These are phyloP conservation scores for Lentinula detonsa DNA, from an alignment of 768 basidiomycete species.

Conservation along the genomic window DNA sequence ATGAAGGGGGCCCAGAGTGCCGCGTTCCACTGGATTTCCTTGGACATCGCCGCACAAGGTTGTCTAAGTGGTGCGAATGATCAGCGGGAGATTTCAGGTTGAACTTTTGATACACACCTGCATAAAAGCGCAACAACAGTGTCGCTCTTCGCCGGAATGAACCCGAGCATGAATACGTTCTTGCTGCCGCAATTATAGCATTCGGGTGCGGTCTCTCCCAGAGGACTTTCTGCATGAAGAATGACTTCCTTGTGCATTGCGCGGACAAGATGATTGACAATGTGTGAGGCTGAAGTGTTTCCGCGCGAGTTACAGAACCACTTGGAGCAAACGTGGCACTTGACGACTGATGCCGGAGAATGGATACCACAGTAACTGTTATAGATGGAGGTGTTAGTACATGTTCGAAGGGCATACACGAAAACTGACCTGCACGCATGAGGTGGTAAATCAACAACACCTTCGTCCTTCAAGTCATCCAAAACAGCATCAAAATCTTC, in stretches of 20 bases:
- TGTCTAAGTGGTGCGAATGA: too few species aligned
- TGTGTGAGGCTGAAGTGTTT: too few species aligned
- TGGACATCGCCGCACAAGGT: too few species aligned
- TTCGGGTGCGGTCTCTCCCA: too few species aligned
- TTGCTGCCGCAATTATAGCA: too few species aligned
- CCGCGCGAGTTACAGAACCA: too few species aligned
- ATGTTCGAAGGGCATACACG: constrained; percentile 13
- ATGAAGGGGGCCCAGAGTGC: constrained; percentile 97
- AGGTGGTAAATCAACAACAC: constrained; percentile 71
- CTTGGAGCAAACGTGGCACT: constrained; percentile 74
- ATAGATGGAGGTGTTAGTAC: not conserved
- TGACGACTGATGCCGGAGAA: constrained; percentile 94
- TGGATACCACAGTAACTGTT: constrained; percentile 96
- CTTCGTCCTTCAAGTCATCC: constrained; percentile 84
- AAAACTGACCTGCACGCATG: constrained; percentile 49
- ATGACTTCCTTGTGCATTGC: too few species aligned
- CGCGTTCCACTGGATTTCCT: constrained; percentile 89
- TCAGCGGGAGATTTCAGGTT: constrained; percentile 21
- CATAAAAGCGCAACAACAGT: constrained; percentile 98
- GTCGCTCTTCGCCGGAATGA: constrained; percentile 98
- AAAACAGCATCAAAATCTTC: constrained; percentile 89
- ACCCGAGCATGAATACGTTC: constrained; percentile 99
- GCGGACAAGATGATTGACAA: too few species aligned
- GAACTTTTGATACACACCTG: constrained; percentile 50
- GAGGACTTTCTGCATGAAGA: too few species aligned